Evolutionary conservation across 2,329 filamentous ascomycete genomes (phyloP).

Genomic region (Diaporthe sp.): DNA sequence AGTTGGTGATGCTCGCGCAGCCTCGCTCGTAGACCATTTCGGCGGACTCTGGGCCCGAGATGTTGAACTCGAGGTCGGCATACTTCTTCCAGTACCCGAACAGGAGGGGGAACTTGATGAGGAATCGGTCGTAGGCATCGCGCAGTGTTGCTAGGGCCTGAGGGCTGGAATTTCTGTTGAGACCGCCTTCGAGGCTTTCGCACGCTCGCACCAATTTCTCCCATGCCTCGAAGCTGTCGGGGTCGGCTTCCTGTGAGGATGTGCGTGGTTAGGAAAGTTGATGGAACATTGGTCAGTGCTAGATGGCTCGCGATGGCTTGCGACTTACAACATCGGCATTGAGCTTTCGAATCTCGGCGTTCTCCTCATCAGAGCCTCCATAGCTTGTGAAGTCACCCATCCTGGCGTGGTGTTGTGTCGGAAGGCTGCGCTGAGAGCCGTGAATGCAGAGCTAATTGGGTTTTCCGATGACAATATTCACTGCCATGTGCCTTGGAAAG

Average conservation of each 20-base stretch:
- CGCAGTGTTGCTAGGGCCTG: conserved; percentile 90
- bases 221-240: conserved; percentile 95
- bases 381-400: conserved; percentile 81
- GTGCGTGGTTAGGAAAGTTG: conserved; percentile 30
- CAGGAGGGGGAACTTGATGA: conserved; percentile 92
- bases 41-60: conserved; percentile 94
- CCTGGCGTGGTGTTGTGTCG: conserved; percentile 39
- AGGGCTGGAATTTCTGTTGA: conserved; percentile 96
- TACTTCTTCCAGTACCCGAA: conserved; percentile 99
- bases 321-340: conserved; percentile 80
- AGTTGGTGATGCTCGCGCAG: conserved; percentile 91
- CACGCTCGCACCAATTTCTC: conserved; percentile 89
- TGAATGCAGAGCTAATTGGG: conserved; percentile 10
- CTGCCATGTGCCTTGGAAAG: conserved; percentile 24
- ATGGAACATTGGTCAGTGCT: not conserved
- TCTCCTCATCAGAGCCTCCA: conserved; percentile 83
- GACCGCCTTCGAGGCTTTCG: conserved; percentile 88
- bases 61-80: conserved; percentile 96
- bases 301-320: not conserved
- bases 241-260: conserved; percentile 69
- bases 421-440: conserved; percentile 15
- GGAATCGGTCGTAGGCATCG: conserved; percentile 90
- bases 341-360: conserved; percentile 83
- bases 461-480: not conserved
- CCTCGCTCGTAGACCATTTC: conserved; percentile 98